Evolutionary conservation across 805 yeast species (phyloP), one percentile per base, ranked within the genome.

Genomic region (Yarrowia sp.): DNA sequence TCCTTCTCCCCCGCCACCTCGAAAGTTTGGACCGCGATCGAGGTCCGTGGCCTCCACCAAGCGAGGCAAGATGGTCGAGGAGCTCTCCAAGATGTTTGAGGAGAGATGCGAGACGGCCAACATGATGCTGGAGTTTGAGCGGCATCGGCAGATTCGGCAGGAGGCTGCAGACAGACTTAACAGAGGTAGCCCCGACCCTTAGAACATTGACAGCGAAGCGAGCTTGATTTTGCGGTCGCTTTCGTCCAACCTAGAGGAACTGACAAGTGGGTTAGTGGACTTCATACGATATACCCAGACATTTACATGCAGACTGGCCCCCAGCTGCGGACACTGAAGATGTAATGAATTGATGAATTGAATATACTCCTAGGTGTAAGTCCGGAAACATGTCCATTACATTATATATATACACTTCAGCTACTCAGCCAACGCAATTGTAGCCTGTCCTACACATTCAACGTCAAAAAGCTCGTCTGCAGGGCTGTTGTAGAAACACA

Each of bases 31-130:
- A 6, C 66, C 68, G 3, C 63, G 65, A 35, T 61, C 68, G 66
- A 49, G 63, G 68, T 49, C 64, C 9, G 63, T 71, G 6, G 82
- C 67, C 16, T 58, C 68, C 4, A 66, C 82, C 6, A 76, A 81
- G 12, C 70, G 84, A 16, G 85, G 84, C 12, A 76, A 81, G 59
- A 83, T 82, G 71, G 90, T 86, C 1, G 81, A 84, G 12, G 84
- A 81, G 68, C 73, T 86, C 63, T 87, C 90, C 1, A 80, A 78
- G 63, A 71, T 85, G 38, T 86, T 82, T 66, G 91, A 86, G 68
- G 88, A 85, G 68, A 74, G 86, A 65, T 63, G 70, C 33, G 62
- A 63, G 41, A 66, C 65, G 22, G 69, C 69, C 3, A 63, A 62
- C 32, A 65, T 66, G 25, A 65, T 68, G 42, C 63, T 62, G 22